Percentiles rank a stretch among this genome's conserved stretches.
Evolutionary conservation across 2,329 filamentous ascomycete species (phyloP).

Genomic region (Ophiocordyceps camponoti-rufipedis): DNA sequence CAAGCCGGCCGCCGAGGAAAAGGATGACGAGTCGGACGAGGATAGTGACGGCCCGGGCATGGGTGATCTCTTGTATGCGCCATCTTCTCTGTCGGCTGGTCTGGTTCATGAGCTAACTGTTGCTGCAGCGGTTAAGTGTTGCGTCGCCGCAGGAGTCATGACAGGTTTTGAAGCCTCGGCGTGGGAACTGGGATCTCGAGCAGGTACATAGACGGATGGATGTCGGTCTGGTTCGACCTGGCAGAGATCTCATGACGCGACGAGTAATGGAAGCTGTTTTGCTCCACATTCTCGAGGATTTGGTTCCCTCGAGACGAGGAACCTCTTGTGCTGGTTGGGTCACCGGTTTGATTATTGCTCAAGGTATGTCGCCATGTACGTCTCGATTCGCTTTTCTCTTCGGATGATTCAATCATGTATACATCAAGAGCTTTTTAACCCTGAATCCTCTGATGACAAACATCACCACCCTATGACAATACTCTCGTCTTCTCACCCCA

Average conservation of each 20-base stretch:
- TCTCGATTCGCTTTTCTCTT: conserved; percentile 1
- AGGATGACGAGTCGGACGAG: conserved; percentile 50
- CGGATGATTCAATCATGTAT: conserved; percentile 34
- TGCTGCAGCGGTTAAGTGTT: conserved; percentile 31
- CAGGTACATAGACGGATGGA: conserved; percentile 30
- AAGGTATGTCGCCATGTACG: not conserved
- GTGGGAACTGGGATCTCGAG: conserved; percentile 15
- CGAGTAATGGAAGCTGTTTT: conserved; percentile 10
- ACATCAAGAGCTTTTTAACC: conserved; percentile 51
- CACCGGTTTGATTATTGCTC: too few species aligned
- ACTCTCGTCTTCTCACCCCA: not conserved
- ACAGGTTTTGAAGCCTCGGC: conserved; percentile 11
- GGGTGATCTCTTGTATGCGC: conserved; percentile 57
- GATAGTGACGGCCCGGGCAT: conserved; percentile 50
- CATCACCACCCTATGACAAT: conserved; percentile 38
- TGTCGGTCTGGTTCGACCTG: conserved; percentile 11
- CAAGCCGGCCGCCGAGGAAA: conserved; percentile 40
- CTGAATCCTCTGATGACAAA: conserved; percentile 41
- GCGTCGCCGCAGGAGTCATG: conserved; percentile 18
- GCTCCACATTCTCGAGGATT: not conserved
- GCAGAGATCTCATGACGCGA: conserved; percentile 14
- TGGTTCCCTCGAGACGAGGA: too few species aligned
- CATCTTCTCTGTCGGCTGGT: not conserved
- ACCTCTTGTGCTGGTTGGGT: too few species aligned
- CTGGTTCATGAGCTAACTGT: conserved; percentile 18